Conservation (phyloP, 371 early-diverging fungal species). For the Globomyces sp. region DNA sequence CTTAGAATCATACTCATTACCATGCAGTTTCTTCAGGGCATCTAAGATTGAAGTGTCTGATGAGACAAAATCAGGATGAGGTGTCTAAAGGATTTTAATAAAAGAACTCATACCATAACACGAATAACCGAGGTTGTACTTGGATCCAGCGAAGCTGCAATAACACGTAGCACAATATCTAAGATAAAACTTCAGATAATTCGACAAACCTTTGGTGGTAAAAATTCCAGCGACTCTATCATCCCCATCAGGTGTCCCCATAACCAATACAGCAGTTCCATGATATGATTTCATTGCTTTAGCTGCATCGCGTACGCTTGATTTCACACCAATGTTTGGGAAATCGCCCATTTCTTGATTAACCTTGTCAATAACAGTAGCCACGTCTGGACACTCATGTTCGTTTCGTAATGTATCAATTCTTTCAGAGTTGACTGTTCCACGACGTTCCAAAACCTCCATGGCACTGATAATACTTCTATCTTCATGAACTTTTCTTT, state of each 20-base stretch:
- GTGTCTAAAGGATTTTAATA: conserved; percentile 55
- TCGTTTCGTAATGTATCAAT: conserved; percentile 35
- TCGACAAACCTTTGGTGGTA: conserved; percentile 63
- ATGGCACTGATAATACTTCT: conserved; percentile 84
- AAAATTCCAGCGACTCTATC: conserved; percentile 88
- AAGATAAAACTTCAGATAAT: too few relatives aligned
- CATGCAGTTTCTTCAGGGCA: conserved; percentile 93
- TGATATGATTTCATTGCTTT: conserved; percentile 79
- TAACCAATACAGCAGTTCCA: conserved; percentile 89
- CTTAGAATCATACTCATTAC: conserved; percentile 39
- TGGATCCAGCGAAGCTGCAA: conserved; percentile 91
- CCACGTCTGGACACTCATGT: conserved; percentile 76
- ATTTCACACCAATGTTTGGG: conserved; percentile 73
- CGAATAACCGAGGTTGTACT: conserved; percentile 88
- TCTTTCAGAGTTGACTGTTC: conserved; percentile 38
- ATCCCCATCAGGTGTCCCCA: conserved; percentile 49
- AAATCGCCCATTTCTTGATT: conserved; percentile 22
- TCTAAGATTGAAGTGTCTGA: conserved; percentile 84
- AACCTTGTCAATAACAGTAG: conserved; percentile 58
- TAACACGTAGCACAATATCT: conserved; percentile 93
- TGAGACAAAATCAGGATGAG: conserved; percentile 93
- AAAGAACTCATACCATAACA: conserved; percentile 69
- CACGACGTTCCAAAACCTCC: conserved; percentile 84
- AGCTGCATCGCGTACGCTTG: conserved; percentile 88
- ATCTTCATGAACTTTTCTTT: conserved; percentile 86